Evolutionary conservation across 1,284 basidiomycete genomes (phyloP).

Genomic region (Rhizoctonia solani): DNA sequence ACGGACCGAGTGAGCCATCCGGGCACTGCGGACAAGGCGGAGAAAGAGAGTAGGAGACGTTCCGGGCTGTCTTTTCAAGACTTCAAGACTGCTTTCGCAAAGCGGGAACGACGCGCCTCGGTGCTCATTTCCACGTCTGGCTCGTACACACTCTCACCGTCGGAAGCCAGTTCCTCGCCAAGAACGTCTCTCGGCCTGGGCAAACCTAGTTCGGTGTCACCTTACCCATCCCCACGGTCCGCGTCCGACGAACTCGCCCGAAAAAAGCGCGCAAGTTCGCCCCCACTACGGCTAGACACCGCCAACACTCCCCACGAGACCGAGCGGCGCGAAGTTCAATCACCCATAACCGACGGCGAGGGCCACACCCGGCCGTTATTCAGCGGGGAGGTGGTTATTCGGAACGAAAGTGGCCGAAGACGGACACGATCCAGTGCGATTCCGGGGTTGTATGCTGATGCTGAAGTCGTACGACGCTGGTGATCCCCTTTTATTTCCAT

Average conservation of each 20-base stretch:
- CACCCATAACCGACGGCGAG: neutral
- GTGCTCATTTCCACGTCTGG: neutral
- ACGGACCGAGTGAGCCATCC: neutral
- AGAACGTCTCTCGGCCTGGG: constrained; percentile 11
- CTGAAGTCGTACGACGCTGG: constrained; percentile 10
- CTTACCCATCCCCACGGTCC: neutral
- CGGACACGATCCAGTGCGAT: constrained; percentile 24
- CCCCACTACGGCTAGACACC: constrained; percentile 10
- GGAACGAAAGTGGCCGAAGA: constrained; percentile 22
- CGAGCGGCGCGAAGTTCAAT: constrained; percentile 12
- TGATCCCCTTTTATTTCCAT: too few species aligned
- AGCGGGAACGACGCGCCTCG: constrained; percentile 21
- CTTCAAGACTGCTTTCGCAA: constrained; percentile 29
- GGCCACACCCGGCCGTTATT: neutral
- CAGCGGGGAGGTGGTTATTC: constrained; percentile 27
- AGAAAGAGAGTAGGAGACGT: constrained; percentile 8
- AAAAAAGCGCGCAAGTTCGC: constrained; percentile 3
- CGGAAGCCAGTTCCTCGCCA: neutral
- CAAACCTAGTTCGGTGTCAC: constrained; percentile 7
- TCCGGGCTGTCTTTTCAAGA: constrained; percentile 29
- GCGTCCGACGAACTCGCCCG: constrained; percentile 6
- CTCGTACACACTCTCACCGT: constrained; percentile 2
- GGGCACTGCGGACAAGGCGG: constrained; percentile 15
- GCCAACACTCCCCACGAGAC: neutral
- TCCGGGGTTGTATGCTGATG: constrained; percentile 25